Base-by-base conservation (phyloP, 257 asterid genomes). In the Solanum pennellii region DNA sequence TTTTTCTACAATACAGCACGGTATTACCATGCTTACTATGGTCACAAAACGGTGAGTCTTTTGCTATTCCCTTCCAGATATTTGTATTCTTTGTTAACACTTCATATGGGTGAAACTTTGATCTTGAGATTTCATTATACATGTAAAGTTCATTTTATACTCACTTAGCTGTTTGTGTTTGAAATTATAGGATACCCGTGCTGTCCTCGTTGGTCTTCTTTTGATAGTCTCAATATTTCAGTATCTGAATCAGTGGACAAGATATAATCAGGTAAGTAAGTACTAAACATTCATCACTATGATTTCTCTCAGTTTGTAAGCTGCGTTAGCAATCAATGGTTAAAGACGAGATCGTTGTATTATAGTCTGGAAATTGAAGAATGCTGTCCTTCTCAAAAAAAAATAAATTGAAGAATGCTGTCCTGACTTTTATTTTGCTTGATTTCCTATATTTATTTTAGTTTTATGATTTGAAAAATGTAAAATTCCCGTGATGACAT, bases 11-110 rank as follows among this genome's bases (percentile, higher is more conserved):
- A 97, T 87, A 91, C 99, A 52, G 99, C 99, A 69, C 91, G 98
- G 59, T 97, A 97, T 92, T 96, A 97, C 91, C 98, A 88, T 87
- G 99, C 99, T 89, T 96, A 95, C 91, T 96, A 97, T 86, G 98
- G 99, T 89, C 98, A 97, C 89, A 97, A 94, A 91, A 97, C 98
- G 83, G 99, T 94, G 89, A 93, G 98, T 62, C 83, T 77, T 87
- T 85, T 68, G 73, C 83, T 47, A 52, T 47, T 80, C 16, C 68
- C 44, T 47, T 35, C 42, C 68, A 47, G 84, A 79, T 79, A 45
- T 27, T 44, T 79, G 25, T 45, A 25, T 79, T 27, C 9, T 44
- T 16, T 45, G 9, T 44, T 62, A 45, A 44, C 84, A 45, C 66
- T 45, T 79, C 18, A 45, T 47, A 16, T 47, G 66, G 84, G 84